Percentiles rank a stretch among this genome's conserved stretches.
These are phyloP conservation scores for Colletotrichum costaricense DNA, from an alignment of 2,329 filamentous ascomycete genomes.

Conservation along the genomic window DNA sequence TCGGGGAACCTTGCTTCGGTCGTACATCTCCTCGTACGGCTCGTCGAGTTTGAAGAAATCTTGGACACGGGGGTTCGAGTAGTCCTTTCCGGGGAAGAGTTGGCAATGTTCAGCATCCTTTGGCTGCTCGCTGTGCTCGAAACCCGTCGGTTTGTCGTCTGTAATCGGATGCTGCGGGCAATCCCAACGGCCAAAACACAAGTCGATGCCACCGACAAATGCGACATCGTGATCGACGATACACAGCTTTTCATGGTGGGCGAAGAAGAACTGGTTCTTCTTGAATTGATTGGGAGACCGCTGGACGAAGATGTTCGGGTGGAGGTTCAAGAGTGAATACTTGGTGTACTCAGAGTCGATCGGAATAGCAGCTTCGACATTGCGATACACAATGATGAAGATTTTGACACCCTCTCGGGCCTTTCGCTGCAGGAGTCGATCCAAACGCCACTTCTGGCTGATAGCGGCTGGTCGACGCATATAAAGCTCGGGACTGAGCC, in stretches of 20 bases:
- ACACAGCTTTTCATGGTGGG: slow-evolving; percentile 98
- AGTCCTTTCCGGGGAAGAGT: slow-evolving; percentile 97
- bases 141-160: slow-evolving; percentile 95
- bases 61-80: slow-evolving; percentile 94
- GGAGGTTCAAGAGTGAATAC: slow-evolving; percentile 92
- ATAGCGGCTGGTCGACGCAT: slow-evolving; percentile 93
- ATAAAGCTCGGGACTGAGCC: slow-evolving; percentile 96
- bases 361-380: slow-evolving; percentile 95
- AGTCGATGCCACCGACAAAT: slow-evolving; percentile 93
- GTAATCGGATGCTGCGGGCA: slow-evolving; percentile 91
- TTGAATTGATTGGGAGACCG: slow-evolving; percentile 97
- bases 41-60: slow-evolving; percentile 95
- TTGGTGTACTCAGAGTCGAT: slow-evolving; percentile 99
- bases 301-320: slow-evolving; percentile 96
- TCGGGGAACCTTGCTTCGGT: slow-evolving; percentile 85
- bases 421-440: slow-evolving; percentile 92
- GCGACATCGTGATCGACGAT: slow-evolving; percentile 96
- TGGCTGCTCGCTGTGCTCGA: slow-evolving; percentile 81
- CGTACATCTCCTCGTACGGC: slow-evolving; percentile 99
- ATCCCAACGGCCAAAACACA: slow-evolving; percentile 98
- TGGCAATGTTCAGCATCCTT: slow-evolving; percentile 96
- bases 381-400: slow-evolving; percentile 97
- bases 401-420: slow-evolving; percentile 96
- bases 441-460: slow-evolving; percentile 97
- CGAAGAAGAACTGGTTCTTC: slow-evolving; percentile 99